Base-by-base conservation (phyloP, 1,284 basidiomycete species). In the Cutaneotrichosporon sp. region DNA sequence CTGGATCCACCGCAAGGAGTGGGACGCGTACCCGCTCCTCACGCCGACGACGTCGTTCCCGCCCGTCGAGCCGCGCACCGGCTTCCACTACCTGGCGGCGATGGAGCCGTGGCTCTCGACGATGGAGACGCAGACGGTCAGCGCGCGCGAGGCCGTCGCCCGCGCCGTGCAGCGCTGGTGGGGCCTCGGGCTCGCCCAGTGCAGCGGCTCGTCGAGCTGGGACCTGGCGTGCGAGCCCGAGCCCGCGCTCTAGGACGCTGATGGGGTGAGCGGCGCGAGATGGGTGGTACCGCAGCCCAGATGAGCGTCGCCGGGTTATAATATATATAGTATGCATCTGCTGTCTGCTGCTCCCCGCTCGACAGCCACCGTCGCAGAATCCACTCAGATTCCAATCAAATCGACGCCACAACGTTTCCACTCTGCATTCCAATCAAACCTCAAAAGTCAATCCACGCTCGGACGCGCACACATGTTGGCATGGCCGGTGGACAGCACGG, bases 111-210 rank as follows among this genome's bases (percentile, higher is more conserved):
- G 79, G 76, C 86, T 85, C 11, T 68, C 64, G 29, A 78, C 77
- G 10, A 95, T 97, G 93, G 93, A 97, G 79, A 95, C 94, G 0
- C 87, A 92, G 77, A 94, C 91, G 0, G 80, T 97, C 43, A 84
- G 90, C 0, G 86, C 90, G 0, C 86, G 91, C 42, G 95, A 97
- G 73, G 83, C 89, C 31, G 90, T 92, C 54, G 90, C 91, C 65
- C 80, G 90, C 25, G 82, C 92, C 20, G 81, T 91, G 18, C 81
- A 85, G 27, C 87, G 90, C 36, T 84, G 87, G 71, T 92, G 78
- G 79, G 71, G 69, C 1, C 59, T 80, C 18, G 70, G 70, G 2
- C 54, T 71, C n/a, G 79, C 77, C 4, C 70, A 75, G 59, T 78
- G 76, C 61, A 59, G 60, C 31, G 71, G 67, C 6, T 70, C 72